Conservation (phyloP, 331 rosid species). For the Malus hybrid region DNA sequence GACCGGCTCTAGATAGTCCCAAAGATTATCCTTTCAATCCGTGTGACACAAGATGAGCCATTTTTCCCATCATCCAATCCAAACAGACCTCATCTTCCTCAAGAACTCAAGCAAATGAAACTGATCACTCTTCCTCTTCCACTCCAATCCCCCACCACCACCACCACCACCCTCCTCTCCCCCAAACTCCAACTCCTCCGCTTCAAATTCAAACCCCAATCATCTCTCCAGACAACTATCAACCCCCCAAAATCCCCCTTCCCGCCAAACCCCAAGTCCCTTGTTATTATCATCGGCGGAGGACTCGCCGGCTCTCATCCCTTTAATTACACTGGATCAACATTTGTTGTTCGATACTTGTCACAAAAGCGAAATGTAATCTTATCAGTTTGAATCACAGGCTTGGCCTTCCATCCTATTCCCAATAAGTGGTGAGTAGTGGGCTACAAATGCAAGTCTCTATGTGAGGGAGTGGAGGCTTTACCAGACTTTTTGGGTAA, state of each 20-base stretch:
- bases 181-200: slow-evolving; percentile 32
- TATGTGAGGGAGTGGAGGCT: no score
- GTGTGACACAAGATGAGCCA: background rate
- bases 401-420: no score
- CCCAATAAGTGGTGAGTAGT: no score
- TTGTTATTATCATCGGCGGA: slow-evolving; percentile 52
- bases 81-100: background rate
- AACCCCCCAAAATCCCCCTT: slow-evolving; percentile 3
- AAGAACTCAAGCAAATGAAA: background rate
- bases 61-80: background rate
- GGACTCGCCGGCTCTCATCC: slow-evolving; percentile 26
- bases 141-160: slow-evolving; percentile 11
- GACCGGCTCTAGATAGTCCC: background rate
- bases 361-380: no score
- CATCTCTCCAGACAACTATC: slow-evolving; percentile 22
- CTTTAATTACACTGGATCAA: no score
- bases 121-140: background rate
- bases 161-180: slow-evolving; percentile 17
- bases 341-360: no score
- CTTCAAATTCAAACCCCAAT: slow-evolving; percentile 35
- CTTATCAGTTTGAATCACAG: no score
- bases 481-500: no score
- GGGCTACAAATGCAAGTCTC: no score
- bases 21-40: background rate
- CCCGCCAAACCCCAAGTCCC: slow-evolving; percentile 7